Evolutionary conservation across 305 asterid species (phyloP).

Genomic region (Solanum hybrid): DNA sequence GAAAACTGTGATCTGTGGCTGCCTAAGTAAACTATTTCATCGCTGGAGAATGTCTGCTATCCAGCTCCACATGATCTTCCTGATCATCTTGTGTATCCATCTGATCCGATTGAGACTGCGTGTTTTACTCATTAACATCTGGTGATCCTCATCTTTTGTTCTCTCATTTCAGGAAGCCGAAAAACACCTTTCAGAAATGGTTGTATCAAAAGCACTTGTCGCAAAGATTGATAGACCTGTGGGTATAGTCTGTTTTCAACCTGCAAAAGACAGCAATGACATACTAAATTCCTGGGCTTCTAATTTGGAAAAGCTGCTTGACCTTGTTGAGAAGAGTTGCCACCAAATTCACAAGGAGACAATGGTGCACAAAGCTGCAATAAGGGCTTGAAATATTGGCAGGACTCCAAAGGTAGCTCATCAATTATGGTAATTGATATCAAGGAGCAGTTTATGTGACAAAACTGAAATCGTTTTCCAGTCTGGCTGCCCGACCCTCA

Average conservation of each 20-base stretch:
- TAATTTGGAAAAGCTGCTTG: slow-evolving; percentile 90
- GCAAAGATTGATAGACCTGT: slow-evolving; percentile 82
- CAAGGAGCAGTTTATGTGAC: background rate
- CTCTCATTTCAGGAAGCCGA: slow-evolving; percentile 60
- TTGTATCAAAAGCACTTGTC: slow-evolving; percentile 73
- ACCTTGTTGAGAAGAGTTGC: slow-evolving; percentile 97
- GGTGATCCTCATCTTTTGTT: background rate
- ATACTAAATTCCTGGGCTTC: slow-evolving; percentile 80
- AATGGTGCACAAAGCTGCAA: slow-evolving; percentile 80
- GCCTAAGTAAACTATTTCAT: background rate
- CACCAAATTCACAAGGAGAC: slow-evolving; percentile 98
- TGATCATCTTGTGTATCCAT: background rate
- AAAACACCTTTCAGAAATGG: slow-evolving; percentile 93
- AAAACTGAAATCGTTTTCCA: background rate
- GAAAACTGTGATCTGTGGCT: background rate
- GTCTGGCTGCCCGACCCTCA: background rate
- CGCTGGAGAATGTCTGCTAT: background rate
- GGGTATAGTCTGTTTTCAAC: slow-evolving; percentile 71
- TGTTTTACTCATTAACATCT: background rate
- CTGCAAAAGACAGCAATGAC: slow-evolving; percentile 76
- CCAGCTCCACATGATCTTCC: background rate
- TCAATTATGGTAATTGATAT: background rate
- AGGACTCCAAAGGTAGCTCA: background rate
- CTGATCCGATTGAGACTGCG: background rate
- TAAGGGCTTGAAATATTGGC: slow-evolving; percentile 35